These are phyloP conservation scores for Nitzschia putrida DNA, from an alignment of 108 stramenopile genomes.

Conservation along the genomic window DNA sequence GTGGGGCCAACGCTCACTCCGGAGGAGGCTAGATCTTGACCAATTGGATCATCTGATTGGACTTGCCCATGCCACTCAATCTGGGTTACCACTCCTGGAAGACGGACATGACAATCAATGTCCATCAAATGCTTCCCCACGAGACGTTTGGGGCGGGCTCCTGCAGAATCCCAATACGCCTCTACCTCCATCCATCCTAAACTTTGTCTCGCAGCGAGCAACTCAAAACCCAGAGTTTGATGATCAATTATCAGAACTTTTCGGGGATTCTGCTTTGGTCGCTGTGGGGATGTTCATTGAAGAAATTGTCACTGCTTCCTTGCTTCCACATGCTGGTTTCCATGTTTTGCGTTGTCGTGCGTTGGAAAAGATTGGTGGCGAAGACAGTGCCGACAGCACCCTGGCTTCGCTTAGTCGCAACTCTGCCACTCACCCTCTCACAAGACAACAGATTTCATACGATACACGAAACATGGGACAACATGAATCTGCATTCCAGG, in stretches of 20 bases:
- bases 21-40: slow-evolving; percentile 3
- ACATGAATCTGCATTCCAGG: slow-evolving; percentile 19
- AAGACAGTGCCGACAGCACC: neutral
- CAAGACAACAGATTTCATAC: slow-evolving; percentile 11
- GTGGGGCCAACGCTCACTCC: slow-evolving; percentile 20
- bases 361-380: slow-evolving; percentile 20
- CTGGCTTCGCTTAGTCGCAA: neutral
- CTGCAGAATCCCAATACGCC: slow-evolving; percentile 10
- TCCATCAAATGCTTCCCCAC: no score
- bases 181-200: slow-evolving; percentile 25
- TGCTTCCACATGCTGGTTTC: slow-evolving; percentile 58
- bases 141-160: no score
- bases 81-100: no score
- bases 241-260: neutral
- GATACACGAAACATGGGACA: slow-evolving; percentile 12
- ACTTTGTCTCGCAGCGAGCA: slow-evolving; percentile 10
- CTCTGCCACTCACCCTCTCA: slow-evolving; percentile 13
- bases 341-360: slow-evolving; percentile 57
- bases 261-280: slow-evolving; percentile 58
- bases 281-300: slow-evolving; percentile 65
- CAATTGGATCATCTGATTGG: slow-evolving; percentile 31
- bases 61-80: slow-evolving; percentile 8
- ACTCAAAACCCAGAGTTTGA: slow-evolving; percentile 5
- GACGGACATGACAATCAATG: no score
- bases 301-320: slow-evolving; percentile 59